A percentile compares a stretch with the other conserved stretches of the same genome.
phyloP scores from a whole-genome alignment of 225 moss, liverwort and hornwort genomes.

The Bryoerythrophyllum caledonicum region DNA sequence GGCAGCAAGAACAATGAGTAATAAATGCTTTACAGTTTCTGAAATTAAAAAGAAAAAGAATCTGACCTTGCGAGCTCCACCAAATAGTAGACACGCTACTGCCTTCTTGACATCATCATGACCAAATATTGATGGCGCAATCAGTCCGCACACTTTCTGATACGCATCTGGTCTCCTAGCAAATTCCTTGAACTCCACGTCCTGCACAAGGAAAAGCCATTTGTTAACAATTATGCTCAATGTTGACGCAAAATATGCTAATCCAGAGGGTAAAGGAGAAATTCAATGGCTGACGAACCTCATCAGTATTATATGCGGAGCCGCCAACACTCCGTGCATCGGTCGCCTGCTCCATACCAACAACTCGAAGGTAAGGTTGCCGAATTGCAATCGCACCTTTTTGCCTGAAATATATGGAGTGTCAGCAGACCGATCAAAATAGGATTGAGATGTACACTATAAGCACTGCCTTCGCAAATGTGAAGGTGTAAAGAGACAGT shows the following conservation, averaged over 20 bases:
- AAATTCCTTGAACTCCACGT: conserved; percentile 85
- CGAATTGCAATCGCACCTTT: conserved; percentile 91
- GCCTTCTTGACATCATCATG: conserved; percentile 96
- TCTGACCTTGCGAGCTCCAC: conserved; percentile 89
- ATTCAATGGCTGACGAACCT: conserved; percentile 45
- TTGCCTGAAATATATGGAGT: conserved; percentile 47
- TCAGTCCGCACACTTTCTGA: conserved; percentile 66
- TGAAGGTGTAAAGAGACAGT: conserved; percentile 8
- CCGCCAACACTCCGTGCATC: conserved; percentile 72
- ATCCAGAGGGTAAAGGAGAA: neutral
- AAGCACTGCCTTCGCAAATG: neutral
- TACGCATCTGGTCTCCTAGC: conserved; percentile 79
- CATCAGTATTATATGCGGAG: conserved; percentile 62
- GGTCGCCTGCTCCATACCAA: conserved; percentile 82
- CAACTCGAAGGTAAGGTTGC: conserved; percentile 87
- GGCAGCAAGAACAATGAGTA: neutral
- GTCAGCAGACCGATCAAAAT: conserved; percentile 22
- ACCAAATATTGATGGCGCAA: conserved; percentile 94
- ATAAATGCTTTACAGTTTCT: neutral
- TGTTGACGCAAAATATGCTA: neutral
- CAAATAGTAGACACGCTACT: conserved; percentile 90
- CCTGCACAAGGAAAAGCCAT: conserved; percentile 40
- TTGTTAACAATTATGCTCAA: neutral
- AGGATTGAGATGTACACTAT: neutral
- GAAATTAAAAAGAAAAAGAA: neutral